Evolutionary conservation across 1,284 basidiomycete genomes (phyloP), one percentile per base, ranked within the genome.

Genomic region (Heterobasidion annosum): DNA sequence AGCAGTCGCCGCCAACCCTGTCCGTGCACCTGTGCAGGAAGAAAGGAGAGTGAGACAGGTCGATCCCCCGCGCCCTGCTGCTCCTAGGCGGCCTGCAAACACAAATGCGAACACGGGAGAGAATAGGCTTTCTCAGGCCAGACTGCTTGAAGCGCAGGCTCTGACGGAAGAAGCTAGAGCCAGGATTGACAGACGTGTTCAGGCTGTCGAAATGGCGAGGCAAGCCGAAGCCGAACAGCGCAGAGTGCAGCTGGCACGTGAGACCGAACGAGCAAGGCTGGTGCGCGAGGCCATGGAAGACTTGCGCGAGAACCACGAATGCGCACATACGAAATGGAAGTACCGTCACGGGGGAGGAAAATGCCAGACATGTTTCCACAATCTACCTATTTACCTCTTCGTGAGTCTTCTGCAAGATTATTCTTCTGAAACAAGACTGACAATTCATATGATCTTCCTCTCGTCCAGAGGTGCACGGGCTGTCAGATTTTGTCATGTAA

Each of bases 231-330:
- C 10, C 37, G n/a, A n/a, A 8, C 37, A n/a, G n/a, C n/a, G 37
- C 3, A 40, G 12, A n/a, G 10, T 40, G 37, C 2, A 32, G 15
- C 33, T 43, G 51, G 35, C 49, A 40, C 6, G 34, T 47, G 40
- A 19, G 10, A 12, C 37, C 18, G 37, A 40, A 40, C 37, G 19
- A 13, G 37, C 12, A n/a, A 15, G 33, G 52, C 61, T 73, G 7
- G 59, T 52, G 18, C 37, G 37, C 37, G 59, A 67, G 40, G 67
- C 63, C 56, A 65, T 68, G 56, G 71, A 73, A 1, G 54, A 61
- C 13, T 61, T 73, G n/a, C 59, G 70, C 15, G 58, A 60, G 3
- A 66, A 73, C 54, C 73, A 74, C 49, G 71, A 71, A 1, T 75
- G 73, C 45, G 16, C 56, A 4, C 70, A 73, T 34, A 18, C 3